phyloP scores from a whole-genome alignment of 768 basidiomycete species.

The Rhizopogon sp. region DNA sequence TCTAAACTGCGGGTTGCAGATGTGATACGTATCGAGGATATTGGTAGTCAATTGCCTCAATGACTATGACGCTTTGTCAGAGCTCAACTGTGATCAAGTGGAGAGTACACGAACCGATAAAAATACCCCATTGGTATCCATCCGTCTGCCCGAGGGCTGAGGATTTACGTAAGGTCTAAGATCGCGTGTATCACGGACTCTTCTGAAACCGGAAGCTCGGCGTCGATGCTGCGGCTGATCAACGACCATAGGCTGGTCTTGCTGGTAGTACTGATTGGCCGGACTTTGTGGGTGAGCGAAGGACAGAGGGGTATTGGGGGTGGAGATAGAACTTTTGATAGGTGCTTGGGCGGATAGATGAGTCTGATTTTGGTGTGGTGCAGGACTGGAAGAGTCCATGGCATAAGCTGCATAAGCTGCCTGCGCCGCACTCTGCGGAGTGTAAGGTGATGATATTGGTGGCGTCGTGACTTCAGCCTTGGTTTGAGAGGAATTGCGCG shows the following conservation, averaged over 20 bases:
- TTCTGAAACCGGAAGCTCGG: constrained; percentile 71
- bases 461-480: constrained; percentile 50
- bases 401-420: constrained; percentile 46
- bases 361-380: constrained; percentile 47
- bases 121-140: constrained; percentile 70
- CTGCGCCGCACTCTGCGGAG: constrained; percentile 43
- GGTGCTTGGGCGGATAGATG: constrained; percentile 48
- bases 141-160: constrained; percentile 61
- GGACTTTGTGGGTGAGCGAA: constrained; percentile 52
- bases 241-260: constrained; percentile 71
- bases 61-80: constrained; percentile 34
- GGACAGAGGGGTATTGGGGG: constrained; percentile 69
- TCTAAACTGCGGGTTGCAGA: constrained; percentile 92
- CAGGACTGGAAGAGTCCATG: constrained; percentile 64
- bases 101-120: constrained; percentile 62
- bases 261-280: constrained; percentile 50
- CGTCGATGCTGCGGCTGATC: constrained; percentile 58
- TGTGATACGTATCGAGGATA: constrained; percentile 85
- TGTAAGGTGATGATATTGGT: constrained; percentile 45
- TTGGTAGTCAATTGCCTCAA: constrained; percentile 74
- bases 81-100: background rate
- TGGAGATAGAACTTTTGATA: constrained; percentile 54
- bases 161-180: constrained; percentile 69
- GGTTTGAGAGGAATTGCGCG: constrained; percentile 52
- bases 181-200: constrained; percentile 73